Base-by-base conservation (phyloP, 345 rosid genomes). In the Bruguiera sexangula region DNA sequence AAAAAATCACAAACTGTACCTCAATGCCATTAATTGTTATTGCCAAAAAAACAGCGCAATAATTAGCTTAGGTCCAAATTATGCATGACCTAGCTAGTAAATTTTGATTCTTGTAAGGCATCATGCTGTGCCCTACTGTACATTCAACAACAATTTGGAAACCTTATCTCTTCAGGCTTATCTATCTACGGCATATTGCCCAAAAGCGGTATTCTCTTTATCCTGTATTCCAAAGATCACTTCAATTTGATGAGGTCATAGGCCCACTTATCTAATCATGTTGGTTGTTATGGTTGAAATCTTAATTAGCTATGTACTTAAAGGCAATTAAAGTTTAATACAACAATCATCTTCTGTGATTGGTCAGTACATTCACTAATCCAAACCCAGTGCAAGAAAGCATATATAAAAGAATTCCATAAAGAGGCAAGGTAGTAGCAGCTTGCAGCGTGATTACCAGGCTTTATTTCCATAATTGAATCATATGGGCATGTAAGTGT, bases 201-300 rank as follows among this genome's bases (percentile, higher is more conserved):
- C 50, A 43, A 43, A 43, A 11, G 50, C 5, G 50, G 18, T 15
- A 43, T 3, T 43, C 0, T 15, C 5, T 43, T 43, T 11, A 15
- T 11, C 4, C 16, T 43, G 50, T 13, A 43, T 43, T 43, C 18
- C 50, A 43, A 43, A 43, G 77, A 43, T 43, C 50, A 43, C 72
- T 72, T 84, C 82, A 65, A 67, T 69, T 62, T 72, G 81, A 77
- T 71, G 74, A 73, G 60, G 29, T 56, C 66, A 43, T 13, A 71
- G 89, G 83, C 85, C 90, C 87, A 86, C 87, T 74, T 69, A 75
- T 85, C 86, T 82, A 80, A 84, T 86, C 93, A 73, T 83, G 90
- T 77, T 80, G 80, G 83, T 82, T 58, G 87, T 81, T 77, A 75
- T 70, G 76, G 72, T 79, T 67, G 78, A 78, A 79, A 71, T 50